These are phyloP conservation scores for Neurospora sp. DNA, from an alignment of 2,329 filamentous ascomycete genomes.

Conservation along the genomic window DNA sequence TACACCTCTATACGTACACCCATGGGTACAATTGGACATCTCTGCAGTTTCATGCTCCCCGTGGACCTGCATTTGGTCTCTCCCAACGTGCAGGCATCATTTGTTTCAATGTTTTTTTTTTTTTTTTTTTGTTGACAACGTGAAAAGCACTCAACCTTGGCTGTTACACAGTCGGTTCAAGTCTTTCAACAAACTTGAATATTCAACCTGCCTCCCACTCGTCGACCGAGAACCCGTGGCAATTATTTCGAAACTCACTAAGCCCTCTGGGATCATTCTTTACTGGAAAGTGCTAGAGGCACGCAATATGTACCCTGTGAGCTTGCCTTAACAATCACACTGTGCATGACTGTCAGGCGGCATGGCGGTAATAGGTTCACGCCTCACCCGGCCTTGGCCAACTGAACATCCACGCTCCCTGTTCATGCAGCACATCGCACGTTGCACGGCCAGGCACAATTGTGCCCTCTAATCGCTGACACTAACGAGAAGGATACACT, in stretches of 20 bases:
- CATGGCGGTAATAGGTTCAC: background rate
- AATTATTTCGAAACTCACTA: background rate
- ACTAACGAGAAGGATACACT: conserved; percentile 2
- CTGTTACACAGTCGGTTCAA: background rate
- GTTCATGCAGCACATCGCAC: conserved; percentile 10
- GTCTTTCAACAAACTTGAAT: background rate
- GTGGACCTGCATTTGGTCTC: background rate
- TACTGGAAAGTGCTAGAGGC: background rate
- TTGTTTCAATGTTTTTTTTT: background rate
- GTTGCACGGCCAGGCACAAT: background rate
- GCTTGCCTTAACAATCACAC: background rate
- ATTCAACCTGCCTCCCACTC: background rate
- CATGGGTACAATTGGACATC: background rate
- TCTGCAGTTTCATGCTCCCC: background rate
- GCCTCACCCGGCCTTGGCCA: conserved; percentile 4
- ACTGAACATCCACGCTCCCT: conserved; percentile 3
- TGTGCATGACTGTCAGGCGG: background rate
- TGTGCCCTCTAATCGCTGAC: background rate
- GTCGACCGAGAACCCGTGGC: background rate
- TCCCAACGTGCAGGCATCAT: background rate
- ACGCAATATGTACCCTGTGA: background rate
- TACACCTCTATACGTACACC: background rate
- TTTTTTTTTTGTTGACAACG: background rate
- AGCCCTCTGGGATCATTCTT: background rate
- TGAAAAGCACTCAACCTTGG: background rate